Base-by-base conservation (phyloP, 139 green algal species). In the Asterochloris erici region DNA sequence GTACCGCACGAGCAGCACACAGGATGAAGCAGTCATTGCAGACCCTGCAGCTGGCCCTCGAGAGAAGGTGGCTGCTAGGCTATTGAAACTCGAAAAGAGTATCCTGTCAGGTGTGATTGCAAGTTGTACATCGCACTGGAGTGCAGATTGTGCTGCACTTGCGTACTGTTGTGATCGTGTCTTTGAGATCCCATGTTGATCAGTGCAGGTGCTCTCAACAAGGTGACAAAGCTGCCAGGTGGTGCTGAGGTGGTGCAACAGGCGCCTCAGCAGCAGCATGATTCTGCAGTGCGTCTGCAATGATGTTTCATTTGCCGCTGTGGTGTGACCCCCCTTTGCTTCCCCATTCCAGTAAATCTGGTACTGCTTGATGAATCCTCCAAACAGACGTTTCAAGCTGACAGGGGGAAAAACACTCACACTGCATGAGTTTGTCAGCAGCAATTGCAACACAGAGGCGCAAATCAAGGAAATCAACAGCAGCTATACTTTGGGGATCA, bases 71-170 rank as follows among this genome's bases (percentile, higher is more conserved):
- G 92, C 94, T 29, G 88, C 92, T 1, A 84, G 89, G 0, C 87
- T 96, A 23, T 78, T 94, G 38, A 83, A 88, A 23, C 92, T 94
- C n/a, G 89, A 93, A 73, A 93, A 94, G 84, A 73, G 12, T 64
- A 94, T 93, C 78, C 81, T 94, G 21, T 77, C 81, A 62, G 82
- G 82, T 82, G 68, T 38, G 64, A 12, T 60, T 11, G 16, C 54
- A 24, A 15, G 17, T 54, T 68, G 11, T 28, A 11, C 0, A 64
- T 19, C 2, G 28, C 19, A 21, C 21, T 10, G 0, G 28, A 24
- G 9, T 47, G 19, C 15, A 24, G 21, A 26, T 1, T 68, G 9
- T 79, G 19, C 16, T 68, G 17, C 19, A 24, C 47, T 21, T 79
- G 28, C 26, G 14, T 66, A 14, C 38, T 9, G 10, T 1, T 21